These are phyloP conservation scores for Calonectria fujianensis DNA, from an alignment of 2,329 filamentous ascomycete species.

Conservation along the genomic window DNA sequence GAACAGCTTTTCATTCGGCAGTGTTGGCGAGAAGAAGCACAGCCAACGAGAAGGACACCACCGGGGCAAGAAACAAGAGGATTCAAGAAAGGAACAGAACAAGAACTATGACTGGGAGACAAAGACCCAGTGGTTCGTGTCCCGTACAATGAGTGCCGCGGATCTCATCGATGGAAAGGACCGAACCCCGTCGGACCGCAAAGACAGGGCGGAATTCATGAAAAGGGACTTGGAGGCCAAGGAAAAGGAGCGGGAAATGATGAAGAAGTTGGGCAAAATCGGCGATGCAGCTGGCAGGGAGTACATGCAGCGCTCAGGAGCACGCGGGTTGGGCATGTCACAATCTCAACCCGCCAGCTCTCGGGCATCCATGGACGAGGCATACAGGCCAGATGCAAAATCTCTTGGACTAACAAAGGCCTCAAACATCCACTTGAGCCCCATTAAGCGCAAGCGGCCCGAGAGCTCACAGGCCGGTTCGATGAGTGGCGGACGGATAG, in stretches of 20 bases:
- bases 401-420: conserved; percentile 60
- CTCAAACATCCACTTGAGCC: conserved; percentile 73
- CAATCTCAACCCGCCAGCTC: conserved; percentile 47
- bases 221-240: conserved; percentile 78
- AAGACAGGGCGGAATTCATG: conserved; percentile 79
- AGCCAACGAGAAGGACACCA: conserved; percentile 54
- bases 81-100: conserved; percentile 42
- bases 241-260: conserved; percentile 84
- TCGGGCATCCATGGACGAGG: conserved; percentile 52
- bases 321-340: conserved; percentile 38
- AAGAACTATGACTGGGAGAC: conserved; percentile 73
- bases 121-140: conserved; percentile 74
- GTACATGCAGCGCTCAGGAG: conserved; percentile 75
- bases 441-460: conserved; percentile 77
- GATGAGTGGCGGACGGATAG: conserved; percentile 53
- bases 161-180: conserved; percentile 80
- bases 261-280: conserved; percentile 78
- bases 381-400: conserved; percentile 64
- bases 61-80: conserved; percentile 47
- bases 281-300: conserved; percentile 81
- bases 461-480: conserved; percentile 61
- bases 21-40: conserved; percentile 57
- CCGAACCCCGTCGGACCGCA: conserved; percentile 72
- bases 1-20: conserved; percentile 76
- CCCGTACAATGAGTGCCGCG: conserved; percentile 72